Base-by-base conservation (phyloP, 2,329 filamentous ascomycete species). In the Pseudogymnoascus sp. region DNA sequence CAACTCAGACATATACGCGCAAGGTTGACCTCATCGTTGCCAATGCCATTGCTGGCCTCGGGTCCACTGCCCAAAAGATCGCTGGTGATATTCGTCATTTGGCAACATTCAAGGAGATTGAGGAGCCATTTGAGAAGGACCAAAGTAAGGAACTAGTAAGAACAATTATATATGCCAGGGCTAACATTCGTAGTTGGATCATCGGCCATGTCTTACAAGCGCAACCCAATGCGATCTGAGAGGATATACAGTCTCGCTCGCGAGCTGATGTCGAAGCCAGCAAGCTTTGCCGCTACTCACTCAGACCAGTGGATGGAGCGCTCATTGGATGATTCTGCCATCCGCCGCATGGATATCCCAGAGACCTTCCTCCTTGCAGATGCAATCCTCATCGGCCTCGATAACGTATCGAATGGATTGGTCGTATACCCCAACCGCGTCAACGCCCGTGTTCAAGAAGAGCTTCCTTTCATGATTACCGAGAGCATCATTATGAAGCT, bases 401-500 rank as follows among this genome's bases (percentile, higher is more conserved):
- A 90, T 71, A 90, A 90, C 67, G 81, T 91, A 50, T 81, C 79
- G 31, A 78, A 80, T 60, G 87, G 88, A 8, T 78, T 91, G 9
- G 86, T 89, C n/a, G 82, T 96, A 39, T 96, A 95, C 74, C 89
- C 90, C 24, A 81, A 83, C 62, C 80, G 85, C 61, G 90, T 95
- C 71, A 78, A 81, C 63, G 79, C 81, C 63, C 85, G 82, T 64
- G 79, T 95, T 50, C 81, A 85, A 67, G 82, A 86, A 64, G 89
- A 95, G 75, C 82, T 97, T 11, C 92, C 92, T 0, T 96, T 96
- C 76, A 95, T 93, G 88, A 82, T 85, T 6, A 92, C 86, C 33
- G 78, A 83, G 71, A 80, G 82, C 66, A 86, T 92, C 71, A 89
- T 92, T 72, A 92, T 95, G 89, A 85, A 84, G 67, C 80, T 93